phyloP scores from a whole-genome alignment of 306 rosid species.

The Glycyrrhiza uralensis region DNA sequence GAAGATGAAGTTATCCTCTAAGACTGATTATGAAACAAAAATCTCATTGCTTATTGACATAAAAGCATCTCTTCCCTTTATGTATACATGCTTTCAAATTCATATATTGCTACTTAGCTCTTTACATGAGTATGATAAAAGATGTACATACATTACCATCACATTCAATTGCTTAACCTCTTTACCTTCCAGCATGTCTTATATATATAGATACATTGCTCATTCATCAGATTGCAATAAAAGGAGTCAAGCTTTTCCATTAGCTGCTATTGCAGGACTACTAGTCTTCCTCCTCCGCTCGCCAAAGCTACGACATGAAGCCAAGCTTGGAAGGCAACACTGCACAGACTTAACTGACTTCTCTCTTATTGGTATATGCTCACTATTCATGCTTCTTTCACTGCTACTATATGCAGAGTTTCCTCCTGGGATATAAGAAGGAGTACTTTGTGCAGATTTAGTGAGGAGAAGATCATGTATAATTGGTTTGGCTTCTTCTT shows the following conservation, averaged over 20 bases:
- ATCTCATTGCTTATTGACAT: conserved; percentile 19
- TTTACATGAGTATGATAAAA: conserved; percentile 31
- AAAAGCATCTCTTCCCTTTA: conserved; percentile 7
- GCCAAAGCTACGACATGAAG: conserved; percentile 61
- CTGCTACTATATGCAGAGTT: conserved; percentile 58
- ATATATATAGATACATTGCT: background rate
- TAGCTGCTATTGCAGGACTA: conserved; percentile 58
- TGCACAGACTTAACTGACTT: conserved; percentile 46
- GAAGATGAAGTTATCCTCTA: too few species aligned
- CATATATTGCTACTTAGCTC: conserved; percentile 30
- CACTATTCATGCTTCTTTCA: conserved; percentile 54
- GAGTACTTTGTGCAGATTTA: conserved; percentile 51
- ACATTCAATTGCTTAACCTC: conserved; percentile 3
- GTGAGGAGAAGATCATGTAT: conserved; percentile 32
- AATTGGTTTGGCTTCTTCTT: conserved; percentile 39
- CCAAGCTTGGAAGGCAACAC: conserved; percentile 81
- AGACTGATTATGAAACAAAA: too few species aligned
- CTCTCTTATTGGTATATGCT: conserved; percentile 29
- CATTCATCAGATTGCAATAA: background rate
- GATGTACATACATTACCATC: conserved; percentile 43
- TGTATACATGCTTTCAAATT: conserved; percentile 28
- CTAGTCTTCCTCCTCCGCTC: conserved; percentile 69
- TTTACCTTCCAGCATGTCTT: conserved; percentile 1
- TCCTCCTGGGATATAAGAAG: conserved; percentile 45
- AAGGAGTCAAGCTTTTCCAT: conserved; percentile 39